Conservation (phyloP, 495 filamentous ascomycete species). For the Hyaloscypha finlandica region DNA sequence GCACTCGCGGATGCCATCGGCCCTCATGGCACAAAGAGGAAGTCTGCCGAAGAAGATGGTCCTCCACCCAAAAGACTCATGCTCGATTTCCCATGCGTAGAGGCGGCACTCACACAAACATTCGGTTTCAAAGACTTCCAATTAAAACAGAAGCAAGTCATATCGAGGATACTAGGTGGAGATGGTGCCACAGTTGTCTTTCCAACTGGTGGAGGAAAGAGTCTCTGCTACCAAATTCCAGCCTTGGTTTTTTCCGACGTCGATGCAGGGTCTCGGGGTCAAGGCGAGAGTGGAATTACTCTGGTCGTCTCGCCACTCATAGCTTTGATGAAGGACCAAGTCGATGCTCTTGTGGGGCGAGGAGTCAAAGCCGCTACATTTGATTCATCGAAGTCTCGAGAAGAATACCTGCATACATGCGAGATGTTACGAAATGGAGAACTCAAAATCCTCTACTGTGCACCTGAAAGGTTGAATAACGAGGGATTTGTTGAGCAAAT, state of each 20-base stretch:
- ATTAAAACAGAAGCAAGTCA: slow-evolving; percentile 55
- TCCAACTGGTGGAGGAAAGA: slow-evolving; percentile 62
- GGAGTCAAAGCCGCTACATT: slow-evolving; percentile 52
- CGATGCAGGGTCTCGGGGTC: slow-evolving; percentile 37
- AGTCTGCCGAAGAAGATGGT: not conserved
- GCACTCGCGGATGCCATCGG: slow-evolving; percentile 8
- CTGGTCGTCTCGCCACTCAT: slow-evolving; percentile 58
- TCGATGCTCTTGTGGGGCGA: slow-evolving; percentile 49
- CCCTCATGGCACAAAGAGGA: slow-evolving; percentile 13
- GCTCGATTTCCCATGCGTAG: slow-evolving; percentile 28
- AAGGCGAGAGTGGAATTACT: slow-evolving; percentile 44
- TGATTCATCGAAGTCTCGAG: slow-evolving; percentile 52
- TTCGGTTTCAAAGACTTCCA: slow-evolving; percentile 52
- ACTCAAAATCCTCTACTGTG: slow-evolving; percentile 57
- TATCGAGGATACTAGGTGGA: slow-evolving; percentile 48
- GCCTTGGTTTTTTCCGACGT: slow-evolving; percentile 53
- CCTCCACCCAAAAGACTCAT: slow-evolving; percentile 23
- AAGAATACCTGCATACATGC: slow-evolving; percentile 47
- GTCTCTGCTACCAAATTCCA: slow-evolving; percentile 58
- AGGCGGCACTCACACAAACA: slow-evolving; percentile 40
- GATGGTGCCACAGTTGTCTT: slow-evolving; percentile 56
- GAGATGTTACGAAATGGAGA: slow-evolving; percentile 44
- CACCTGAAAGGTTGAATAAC: slow-evolving; percentile 60
- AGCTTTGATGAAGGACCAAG: slow-evolving; percentile 62
- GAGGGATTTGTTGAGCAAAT: slow-evolving; percentile 57